Evolutionary conservation across 441 rosid species (phyloP), one percentile per base, ranked within the genome.

Genomic region (Erodium trifolium): DNA sequence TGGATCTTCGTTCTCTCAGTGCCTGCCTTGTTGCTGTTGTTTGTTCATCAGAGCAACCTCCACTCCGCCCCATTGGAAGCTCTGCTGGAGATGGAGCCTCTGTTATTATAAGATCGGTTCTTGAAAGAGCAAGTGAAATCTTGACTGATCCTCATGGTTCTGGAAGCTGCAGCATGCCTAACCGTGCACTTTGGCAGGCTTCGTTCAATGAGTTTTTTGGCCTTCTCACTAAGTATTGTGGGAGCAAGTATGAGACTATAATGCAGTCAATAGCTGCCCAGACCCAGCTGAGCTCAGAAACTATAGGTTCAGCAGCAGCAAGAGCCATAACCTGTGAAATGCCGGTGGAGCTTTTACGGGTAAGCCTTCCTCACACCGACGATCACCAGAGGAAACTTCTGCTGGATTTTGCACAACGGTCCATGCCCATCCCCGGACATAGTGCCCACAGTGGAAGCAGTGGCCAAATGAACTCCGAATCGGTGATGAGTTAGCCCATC

Each of bases 11-110:
- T 70, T 87, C 99, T 14, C 84, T 92, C 49, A 86, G 99, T 73
- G 90, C 92, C 62, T 94, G 99, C 76, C 94, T 94, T 70, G 95
- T 92, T 62, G 99, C 99, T 13, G 91, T 94, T 69, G 99, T 91
- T 66, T 94, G 99, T 77, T 91, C 99, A 67, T 80, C 88, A 27
- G 99, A 91, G 82, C 97, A 90, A 83, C 99, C 99, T 1, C 99
- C 98, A n/a, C 88, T 94, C 62, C 86, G 99, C 37, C 98, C 99
- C 72, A 78, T 92, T 69, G 94, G 99, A 70, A 90, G 96, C 73
- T 73, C 91, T 31, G 83, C 94, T 31, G 99, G 99, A 5, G 96
- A 94, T 57, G 95, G 97, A 63, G 98, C 99, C 63, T 84, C 97
- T 0, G 65, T 85, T 72, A 75, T 90, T 67, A 75, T 94, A 79